Evolutionary conservation across 371 early-diverging fungal species (phyloP).

Genomic region (Capniomyces stellatus): DNA sequence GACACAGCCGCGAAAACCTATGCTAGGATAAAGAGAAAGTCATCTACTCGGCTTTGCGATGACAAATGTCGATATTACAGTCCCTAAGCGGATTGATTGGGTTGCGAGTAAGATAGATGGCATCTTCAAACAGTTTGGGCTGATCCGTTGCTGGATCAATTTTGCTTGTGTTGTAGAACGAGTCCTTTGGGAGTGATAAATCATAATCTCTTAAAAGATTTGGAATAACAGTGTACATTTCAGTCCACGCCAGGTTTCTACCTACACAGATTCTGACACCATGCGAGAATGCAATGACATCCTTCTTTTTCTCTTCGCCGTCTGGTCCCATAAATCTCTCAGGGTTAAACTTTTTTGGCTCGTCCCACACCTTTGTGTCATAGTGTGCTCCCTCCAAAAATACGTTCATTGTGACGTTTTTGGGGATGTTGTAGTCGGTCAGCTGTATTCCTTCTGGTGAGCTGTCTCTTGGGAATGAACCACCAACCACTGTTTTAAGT

Average conservation of each 20-base stretch:
- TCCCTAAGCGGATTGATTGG: neutral
- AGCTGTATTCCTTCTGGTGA: slow-evolving; percentile 15
- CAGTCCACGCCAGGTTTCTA: slow-evolving; percentile 13
- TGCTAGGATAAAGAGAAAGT: too few relatives aligned
- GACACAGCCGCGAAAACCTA: too few relatives aligned
- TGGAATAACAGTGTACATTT: slow-evolving; percentile 7
- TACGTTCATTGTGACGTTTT: neutral
- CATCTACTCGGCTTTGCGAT: too few relatives aligned
- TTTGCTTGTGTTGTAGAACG: slow-evolving; percentile 10
- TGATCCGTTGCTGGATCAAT: neutral
- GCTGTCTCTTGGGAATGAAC: slow-evolving; percentile 11
- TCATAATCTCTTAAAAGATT: slow-evolving; percentile 15
- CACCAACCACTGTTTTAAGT: slow-evolving; percentile 13
- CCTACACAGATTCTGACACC: slow-evolving; percentile 23
- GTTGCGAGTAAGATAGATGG: neutral
- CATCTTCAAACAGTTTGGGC: neutral
- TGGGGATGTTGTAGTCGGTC: neutral
- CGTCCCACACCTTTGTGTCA: slow-evolving; percentile 6
- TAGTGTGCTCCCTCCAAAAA: slow-evolving; percentile 6
- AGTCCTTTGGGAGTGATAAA: slow-evolving; percentile 8
- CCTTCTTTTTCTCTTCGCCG: slow-evolving; percentile 1
- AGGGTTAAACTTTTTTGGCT: slow-evolving; percentile 12
- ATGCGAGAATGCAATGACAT: slow-evolving; percentile 11
- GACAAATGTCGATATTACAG: neutral
- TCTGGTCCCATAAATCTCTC: slow-evolving; percentile 19